Conservation (phyloP, 768 basidiomycete species). For the Collybia sp. region DNA sequence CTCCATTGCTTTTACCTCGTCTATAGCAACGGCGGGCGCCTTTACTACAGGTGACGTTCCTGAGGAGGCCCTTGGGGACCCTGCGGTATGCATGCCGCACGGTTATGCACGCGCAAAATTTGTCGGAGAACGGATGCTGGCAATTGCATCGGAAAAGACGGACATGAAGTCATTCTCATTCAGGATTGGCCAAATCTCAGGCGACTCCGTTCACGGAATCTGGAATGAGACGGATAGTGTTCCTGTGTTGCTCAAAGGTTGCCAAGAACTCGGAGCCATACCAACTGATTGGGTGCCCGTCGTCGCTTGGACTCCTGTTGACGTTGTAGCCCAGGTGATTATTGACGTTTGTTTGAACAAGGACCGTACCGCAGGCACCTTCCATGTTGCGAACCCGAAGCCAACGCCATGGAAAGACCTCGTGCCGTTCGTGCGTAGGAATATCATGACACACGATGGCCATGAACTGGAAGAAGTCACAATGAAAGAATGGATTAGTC, state of each 20-base stretch:
- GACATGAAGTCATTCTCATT: constrained; percentile 11
- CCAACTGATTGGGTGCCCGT: neutral
- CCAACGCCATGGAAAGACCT: constrained; percentile 1
- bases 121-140: constrained; percentile 2
- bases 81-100: constrained; percentile 22
- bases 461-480: no score
- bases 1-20: no score
- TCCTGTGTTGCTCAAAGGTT: constrained; percentile 20
- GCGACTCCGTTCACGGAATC: constrained; percentile 15
- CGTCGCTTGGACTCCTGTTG: neutral
- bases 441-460: neutral
- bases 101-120: constrained; percentile 1
- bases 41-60: constrained; percentile 1
- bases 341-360: neutral
- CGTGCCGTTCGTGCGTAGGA: neutral
- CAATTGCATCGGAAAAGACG: constrained; percentile 6
- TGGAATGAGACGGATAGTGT: constrained; percentile 25
- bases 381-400: neutral
- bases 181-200: constrained; percentile 24
- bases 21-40: no score
- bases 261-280: constrained; percentile 1
- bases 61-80: constrained; percentile 12
- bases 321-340: constrained; percentile 1
- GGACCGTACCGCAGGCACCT: neutral
- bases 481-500: neutral